Base-by-base conservation (phyloP, 306 rosid species). In the Rosa rugosa region DNA sequence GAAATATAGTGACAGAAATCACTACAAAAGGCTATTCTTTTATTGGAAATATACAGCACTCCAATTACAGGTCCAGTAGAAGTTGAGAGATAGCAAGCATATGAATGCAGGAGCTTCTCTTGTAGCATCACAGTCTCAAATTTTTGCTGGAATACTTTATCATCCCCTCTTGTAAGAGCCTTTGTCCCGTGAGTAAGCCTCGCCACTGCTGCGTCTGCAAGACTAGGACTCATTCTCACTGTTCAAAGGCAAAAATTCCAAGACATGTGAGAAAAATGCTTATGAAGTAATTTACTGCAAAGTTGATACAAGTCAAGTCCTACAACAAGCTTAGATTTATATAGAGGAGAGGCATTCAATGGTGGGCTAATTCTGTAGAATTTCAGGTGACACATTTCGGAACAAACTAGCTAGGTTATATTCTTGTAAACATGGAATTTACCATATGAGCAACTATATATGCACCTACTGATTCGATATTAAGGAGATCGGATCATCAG, bases 1-100 rank as follows among this genome's bases (percentile, higher is more conserved):
- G 83, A 77, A 12, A 92, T 80, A 69, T 85, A 70, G 44, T 84
- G 80, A 76, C 83, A 64, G 47, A 85, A 72, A 72, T 92, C 96
- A 83, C 96, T 92, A 82, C 94, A 90, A 81, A 94, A 89, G 73
- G 96, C 97, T 27, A 92, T 57, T 82, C 92, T 87, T 79, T 84
- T 82, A 8, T 86, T 82, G 57, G 96, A 81, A 51, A 92, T 79
- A 44, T 89, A 94, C 13, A 92, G 87, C 16, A 85, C 83, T 69
- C 96, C 98, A 68, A 85, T 88, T 14, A 89, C 80, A 80, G 96
- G 97, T 63, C 88, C 97, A 75, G 87, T 53, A 41, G 83, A 11
- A 62, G 94, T 87, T 63, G 92, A 89, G 47, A 91, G 71, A 83
- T 88, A 85, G 80, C 97, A 94, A 47, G 91, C 92, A 88, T 69